Evolutionary conservation across 805 yeast genomes (phyloP).

Genomic region (Wickerhamiella azyma): DNA sequence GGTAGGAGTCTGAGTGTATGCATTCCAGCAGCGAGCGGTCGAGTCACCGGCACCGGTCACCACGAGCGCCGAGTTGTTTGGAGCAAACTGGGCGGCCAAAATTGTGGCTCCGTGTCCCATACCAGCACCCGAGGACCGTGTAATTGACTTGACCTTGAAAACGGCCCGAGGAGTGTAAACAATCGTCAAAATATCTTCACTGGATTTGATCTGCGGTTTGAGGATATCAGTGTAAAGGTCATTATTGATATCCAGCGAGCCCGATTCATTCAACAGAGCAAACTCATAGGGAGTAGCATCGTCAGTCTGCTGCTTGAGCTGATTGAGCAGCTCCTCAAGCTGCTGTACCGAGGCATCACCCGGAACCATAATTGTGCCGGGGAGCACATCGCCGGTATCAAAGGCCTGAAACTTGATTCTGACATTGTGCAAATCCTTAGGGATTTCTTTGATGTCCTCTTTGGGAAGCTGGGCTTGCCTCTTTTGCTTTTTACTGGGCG

Average conservation of each 20-base stretch:
- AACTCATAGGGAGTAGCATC: conserved; percentile 88
- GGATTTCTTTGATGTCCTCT: conserved; percentile 52
- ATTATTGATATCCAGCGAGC: conserved; percentile 55
- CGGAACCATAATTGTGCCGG: conserved; percentile 81
- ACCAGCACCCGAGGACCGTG: conserved; percentile 82
- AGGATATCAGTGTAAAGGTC: conserved; percentile 68
- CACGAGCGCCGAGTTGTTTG: conserved; percentile 69
- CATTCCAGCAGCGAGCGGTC: conserved; percentile 94
- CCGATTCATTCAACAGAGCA: conserved; percentile 39
- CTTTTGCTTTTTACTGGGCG: conserved; percentile 80
- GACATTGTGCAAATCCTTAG: conserved; percentile 74
- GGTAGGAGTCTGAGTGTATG: conserved; percentile 84
- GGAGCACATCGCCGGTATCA: conserved; percentile 77
- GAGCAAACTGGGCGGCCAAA: conserved; percentile 85
- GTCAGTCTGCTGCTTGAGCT: conserved; percentile 40
- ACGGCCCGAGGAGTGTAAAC: conserved; percentile 91
- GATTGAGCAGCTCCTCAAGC: conserved; percentile 75
- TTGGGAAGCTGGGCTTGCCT: conserved; percentile 70
- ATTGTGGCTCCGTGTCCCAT: conserved; percentile 94
- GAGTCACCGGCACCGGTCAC: conserved; percentile 95
- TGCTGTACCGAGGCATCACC: conserved; percentile 77
- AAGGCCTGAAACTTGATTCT: conserved; percentile 81
- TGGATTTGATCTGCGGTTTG: conserved; percentile 73
- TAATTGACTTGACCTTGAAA: conserved; percentile 81
- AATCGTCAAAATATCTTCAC: conserved; percentile 85